Evolutionary conservation across 805 yeast genomes (phyloP).

Genomic region (Yarrowia keelungensis): DNA sequence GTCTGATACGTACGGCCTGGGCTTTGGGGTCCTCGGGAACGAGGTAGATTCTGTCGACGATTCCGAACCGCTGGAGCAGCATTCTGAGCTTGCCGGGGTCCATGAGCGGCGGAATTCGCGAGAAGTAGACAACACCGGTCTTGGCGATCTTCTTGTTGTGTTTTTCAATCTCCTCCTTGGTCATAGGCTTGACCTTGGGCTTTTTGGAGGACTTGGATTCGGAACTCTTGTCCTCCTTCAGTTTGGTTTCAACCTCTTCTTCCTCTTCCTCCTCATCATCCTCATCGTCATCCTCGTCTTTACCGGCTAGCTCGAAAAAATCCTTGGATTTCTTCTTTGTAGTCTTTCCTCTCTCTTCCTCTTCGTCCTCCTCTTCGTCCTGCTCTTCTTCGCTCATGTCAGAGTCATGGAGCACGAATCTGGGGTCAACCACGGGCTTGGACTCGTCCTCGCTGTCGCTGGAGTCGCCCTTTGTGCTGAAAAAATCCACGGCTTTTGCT

Average conservation of each 20-base stretch:
- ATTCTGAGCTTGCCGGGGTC: conserved; percentile 90
- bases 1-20: conserved; percentile 71
- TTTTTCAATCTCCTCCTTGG: conserved; percentile 50
- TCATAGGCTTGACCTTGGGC: conserved; percentile 44
- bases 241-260: neutral
- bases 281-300: conserved; percentile 39
- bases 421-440: conserved; percentile 14
- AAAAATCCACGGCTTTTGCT: conserved; percentile 29
- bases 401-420: conserved; percentile 7
- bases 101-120: conserved; percentile 95
- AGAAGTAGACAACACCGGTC: conserved; percentile 92
- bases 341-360: conserved; percentile 39
- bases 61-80: conserved; percentile 80
- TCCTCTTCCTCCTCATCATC: conserved; percentile 41
- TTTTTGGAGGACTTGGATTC: neutral
- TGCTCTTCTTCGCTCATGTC: conserved; percentile 12
- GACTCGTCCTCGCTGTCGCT: conserved; percentile 31
- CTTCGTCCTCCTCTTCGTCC: conserved; percentile 40
- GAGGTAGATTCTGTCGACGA: conserved; percentile 82
- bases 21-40: conserved; percentile 80
- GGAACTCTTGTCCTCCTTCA: conserved; percentile 34
- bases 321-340: conserved; percentile 30
- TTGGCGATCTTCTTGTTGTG: conserved; percentile 60
- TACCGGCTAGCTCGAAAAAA: conserved; percentile 35
- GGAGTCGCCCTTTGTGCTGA: conserved; percentile 31